A percentile compares a stretch with the other conserved stretches of the same genome.
Evolutionary conservation across 208 protist genomes (phyloP).

Genomic region (Wallacemonas sp.): DNA sequence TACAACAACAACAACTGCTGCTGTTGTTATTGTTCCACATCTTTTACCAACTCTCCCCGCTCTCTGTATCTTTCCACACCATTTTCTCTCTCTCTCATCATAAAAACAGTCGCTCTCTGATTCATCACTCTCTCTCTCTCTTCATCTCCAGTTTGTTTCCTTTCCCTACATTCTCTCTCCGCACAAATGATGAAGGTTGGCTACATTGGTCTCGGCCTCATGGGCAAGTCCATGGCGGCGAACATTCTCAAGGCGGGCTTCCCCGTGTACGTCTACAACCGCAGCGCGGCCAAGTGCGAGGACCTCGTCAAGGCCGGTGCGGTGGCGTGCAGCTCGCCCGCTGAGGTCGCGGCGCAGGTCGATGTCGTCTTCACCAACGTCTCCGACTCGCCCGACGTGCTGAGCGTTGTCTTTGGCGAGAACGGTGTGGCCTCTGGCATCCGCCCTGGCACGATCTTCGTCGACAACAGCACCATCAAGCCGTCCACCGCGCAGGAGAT

Average conservation of each 20-base stretch:
- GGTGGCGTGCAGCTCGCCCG: constrained; percentile 55
- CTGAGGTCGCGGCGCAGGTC: constrained; percentile 73
- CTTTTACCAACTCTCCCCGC: no score
- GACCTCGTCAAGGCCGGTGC: constrained; percentile 82
- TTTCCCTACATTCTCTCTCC: neutral
- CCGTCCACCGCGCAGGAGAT: constrained; percentile 92
- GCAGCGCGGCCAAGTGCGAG: constrained; percentile 79
- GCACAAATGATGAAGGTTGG: constrained; percentile 63
- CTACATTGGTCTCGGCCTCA: constrained; percentile 93
- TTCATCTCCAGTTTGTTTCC: no score
- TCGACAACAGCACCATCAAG: constrained; percentile 96
- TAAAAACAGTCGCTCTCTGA: no score
- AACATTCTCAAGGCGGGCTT: constrained; percentile 93
- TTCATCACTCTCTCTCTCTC: no score
- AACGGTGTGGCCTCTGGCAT: constrained; percentile 83
- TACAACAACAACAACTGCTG: no score
- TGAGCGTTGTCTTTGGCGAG: constrained; percentile 81
- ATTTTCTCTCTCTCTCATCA: no score
- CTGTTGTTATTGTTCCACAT: no score
- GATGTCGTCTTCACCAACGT: constrained; percentile 95
- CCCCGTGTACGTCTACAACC: constrained; percentile 83
- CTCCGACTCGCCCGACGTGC: constrained; percentile 90
- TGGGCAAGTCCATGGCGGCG: constrained; percentile 91
- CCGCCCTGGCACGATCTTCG: constrained; percentile 67
- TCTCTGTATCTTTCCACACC: no score